phyloP scores from a whole-genome alignment of 2,329 filamentous ascomycete genomes.

The Apiospora saccharicola region DNA sequence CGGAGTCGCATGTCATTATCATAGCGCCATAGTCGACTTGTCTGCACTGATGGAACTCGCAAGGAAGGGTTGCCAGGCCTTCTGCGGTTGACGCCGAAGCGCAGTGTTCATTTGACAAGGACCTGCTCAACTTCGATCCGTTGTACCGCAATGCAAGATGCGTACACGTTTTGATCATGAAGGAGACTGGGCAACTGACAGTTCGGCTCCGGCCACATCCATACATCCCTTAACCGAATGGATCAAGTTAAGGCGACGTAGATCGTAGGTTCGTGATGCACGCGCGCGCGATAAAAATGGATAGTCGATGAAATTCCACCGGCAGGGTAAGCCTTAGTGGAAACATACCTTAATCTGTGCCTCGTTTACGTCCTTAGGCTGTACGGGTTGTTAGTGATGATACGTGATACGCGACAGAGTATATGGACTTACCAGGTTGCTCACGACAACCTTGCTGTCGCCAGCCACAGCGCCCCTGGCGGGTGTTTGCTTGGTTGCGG shows the following conservation, averaged over 20 bases:
- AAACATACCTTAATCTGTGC: conserved; percentile 99
- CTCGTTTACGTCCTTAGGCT: conserved; percentile 98
- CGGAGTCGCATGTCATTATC: conserved; percentile 32
- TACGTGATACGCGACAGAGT: conserved; percentile 6
- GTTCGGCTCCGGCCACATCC: conserved; percentile 27
- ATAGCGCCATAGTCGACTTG: conserved; percentile 37
- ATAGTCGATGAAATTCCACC: conserved; percentile 76
- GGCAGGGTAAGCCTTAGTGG: conserved; percentile 75
- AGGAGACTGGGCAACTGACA: conserved; percentile 48
- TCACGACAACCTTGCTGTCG: conserved; percentile 98
- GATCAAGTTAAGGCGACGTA: conserved; percentile 35
- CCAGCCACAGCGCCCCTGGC: conserved; percentile 69
- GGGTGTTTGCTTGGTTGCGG: conserved; percentile 66
- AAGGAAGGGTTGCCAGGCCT: conserved; percentile 61
- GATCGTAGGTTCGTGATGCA: conserved; percentile 37
- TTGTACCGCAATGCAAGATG: conserved; percentile 32
- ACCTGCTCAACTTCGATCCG: conserved; percentile 66
- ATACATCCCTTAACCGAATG: conserved; percentile 10
- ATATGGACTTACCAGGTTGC: conserved; percentile 82
- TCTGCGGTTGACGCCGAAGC: conserved; percentile 42
- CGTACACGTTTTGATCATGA: conserved; percentile 40
- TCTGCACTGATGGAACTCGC: conserved; percentile 37
- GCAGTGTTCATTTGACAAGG: conserved; percentile 50
- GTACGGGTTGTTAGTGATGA: conserved; percentile 25
- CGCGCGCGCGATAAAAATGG: conserved; percentile 44